A percentile compares a stretch with the other conserved stretches of the same genome.
Conservation (phyloP, 176 grass and related monocot species). For the Carex cristatella region DNA sequence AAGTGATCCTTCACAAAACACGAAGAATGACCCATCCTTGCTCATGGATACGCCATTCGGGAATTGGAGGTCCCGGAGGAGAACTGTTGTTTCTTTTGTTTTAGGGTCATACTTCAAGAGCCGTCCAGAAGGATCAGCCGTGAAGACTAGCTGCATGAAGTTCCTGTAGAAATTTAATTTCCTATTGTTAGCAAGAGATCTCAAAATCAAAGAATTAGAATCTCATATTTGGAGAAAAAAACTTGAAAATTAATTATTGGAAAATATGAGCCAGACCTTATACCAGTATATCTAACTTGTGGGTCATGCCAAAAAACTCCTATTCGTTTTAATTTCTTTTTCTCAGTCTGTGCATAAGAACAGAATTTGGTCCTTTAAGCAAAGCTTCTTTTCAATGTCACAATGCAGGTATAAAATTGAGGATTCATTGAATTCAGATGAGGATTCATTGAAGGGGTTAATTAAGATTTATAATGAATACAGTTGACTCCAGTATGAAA, state of each 20-base stretch:
- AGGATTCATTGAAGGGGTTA: background rate
- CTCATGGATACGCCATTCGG: constrained; percentile 85
- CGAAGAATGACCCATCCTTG: constrained; percentile 85
- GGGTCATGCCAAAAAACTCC: background rate
- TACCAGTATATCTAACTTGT: background rate
- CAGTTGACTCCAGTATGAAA: background rate
- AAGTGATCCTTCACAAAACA: constrained; percentile 73
- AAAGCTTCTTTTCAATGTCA: background rate
- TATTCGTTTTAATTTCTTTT: background rate
- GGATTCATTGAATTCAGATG: background rate
- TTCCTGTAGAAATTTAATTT: constrained; percentile 46
- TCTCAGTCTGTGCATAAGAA: background rate
- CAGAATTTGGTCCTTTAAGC: background rate
- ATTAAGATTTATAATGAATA: background rate
- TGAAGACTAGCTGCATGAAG: constrained; percentile 77
- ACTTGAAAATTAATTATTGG: background rate
- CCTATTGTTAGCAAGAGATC: background rate
- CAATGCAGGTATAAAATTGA: background rate
- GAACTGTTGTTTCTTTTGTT: constrained; percentile 75
- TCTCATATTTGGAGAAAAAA: background rate
- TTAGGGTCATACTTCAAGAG: constrained; percentile 67
- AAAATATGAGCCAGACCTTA: background rate
- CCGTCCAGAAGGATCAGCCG: constrained; percentile 76
- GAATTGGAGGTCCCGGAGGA: constrained; percentile 63
- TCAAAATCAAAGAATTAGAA: background rate